These are phyloP conservation scores for Aspergillus alliaceus DNA, from an alignment of 2,329 filamentous ascomycete genomes.

Conservation along the genomic window DNA sequence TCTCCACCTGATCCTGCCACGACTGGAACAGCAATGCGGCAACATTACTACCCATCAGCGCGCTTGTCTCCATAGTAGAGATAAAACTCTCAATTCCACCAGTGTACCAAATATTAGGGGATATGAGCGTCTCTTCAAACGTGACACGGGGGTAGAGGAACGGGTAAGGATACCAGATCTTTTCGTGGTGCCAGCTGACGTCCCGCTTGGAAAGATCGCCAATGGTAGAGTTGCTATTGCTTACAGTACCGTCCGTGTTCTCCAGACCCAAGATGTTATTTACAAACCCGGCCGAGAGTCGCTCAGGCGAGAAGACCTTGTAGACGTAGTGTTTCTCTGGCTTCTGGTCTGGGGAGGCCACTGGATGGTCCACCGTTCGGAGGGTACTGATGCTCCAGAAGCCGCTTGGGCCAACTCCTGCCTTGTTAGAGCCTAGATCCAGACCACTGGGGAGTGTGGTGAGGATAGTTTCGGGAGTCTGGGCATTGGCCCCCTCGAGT, in stretches of 20 bases:
- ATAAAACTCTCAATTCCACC: constrained; percentile 86
- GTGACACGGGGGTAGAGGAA: constrained; percentile 79
- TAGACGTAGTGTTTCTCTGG: constrained; percentile 57
- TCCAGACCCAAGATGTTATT: constrained; percentile 49
- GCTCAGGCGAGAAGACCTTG: constrained; percentile 64
- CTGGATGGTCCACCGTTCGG: constrained; percentile 61
- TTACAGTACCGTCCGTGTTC: constrained; percentile 13
- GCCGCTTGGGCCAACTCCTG: constrained; percentile 68
- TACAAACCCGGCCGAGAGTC: constrained; percentile 50
- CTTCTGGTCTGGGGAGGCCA: constrained; percentile 16
- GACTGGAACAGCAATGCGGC: constrained; percentile 57
- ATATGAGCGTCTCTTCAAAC: constrained; percentile 78
- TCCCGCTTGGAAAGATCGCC: constrained; percentile 38
- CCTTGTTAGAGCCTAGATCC: constrained; percentile 33
- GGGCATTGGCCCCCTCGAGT: constrained; percentile 47
- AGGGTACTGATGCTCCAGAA: constrained; percentile 88
- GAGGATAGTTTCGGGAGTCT: constrained; percentile 72
- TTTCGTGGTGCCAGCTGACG: constrained; percentile 75
- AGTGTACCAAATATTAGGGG: constrained; percentile 55
- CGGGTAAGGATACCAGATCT: constrained; percentile 82
- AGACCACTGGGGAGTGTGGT: constrained; percentile 71
- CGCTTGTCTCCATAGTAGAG: constrained; percentile 95
- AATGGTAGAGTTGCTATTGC: constrained; percentile 26
- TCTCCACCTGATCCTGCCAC: constrained; percentile 39
- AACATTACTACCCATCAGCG: constrained; percentile 74